Conservation (phyloP, 2,329 filamentous ascomycete genomes). For the Alternaria ethzedia region DNA sequence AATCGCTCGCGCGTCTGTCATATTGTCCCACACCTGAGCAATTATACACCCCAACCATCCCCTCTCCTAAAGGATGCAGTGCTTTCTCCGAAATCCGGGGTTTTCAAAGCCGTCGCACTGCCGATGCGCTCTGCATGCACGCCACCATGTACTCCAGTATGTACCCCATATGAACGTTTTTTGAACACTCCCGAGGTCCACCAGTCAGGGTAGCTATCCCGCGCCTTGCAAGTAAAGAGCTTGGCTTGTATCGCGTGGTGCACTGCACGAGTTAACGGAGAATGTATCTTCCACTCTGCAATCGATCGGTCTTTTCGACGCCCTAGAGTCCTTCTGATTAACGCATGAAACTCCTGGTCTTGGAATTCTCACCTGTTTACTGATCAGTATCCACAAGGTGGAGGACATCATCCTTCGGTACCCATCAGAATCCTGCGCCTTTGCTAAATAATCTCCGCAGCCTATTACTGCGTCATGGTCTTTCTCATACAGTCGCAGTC, state of each 20-base stretch:
- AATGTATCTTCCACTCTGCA: background rate
- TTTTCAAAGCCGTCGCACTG: background rate
- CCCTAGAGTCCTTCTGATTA: background rate
- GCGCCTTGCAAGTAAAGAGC: background rate
- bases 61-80: background rate
- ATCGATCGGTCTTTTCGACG: background rate
- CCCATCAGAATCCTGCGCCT: background rate
- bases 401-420: background rate
- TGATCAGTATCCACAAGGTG: background rate
- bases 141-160: background rate
- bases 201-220: background rate
- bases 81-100: conserved; percentile 6
- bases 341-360: background rate
- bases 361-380: background rate
- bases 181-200: background rate
- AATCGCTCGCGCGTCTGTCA: background rate
- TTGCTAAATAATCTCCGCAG: background rate
- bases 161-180: background rate
- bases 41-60: background rate
- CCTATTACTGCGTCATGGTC: background rate
- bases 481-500: background rate
- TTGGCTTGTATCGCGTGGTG: background rate
- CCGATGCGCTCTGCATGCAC: background rate
- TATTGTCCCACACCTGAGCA: conserved; percentile 1
- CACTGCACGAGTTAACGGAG: background rate